Evolutionary conservation across 139 green algal species (phyloP).

Genomic region (Micromonas pusilla): DNA sequence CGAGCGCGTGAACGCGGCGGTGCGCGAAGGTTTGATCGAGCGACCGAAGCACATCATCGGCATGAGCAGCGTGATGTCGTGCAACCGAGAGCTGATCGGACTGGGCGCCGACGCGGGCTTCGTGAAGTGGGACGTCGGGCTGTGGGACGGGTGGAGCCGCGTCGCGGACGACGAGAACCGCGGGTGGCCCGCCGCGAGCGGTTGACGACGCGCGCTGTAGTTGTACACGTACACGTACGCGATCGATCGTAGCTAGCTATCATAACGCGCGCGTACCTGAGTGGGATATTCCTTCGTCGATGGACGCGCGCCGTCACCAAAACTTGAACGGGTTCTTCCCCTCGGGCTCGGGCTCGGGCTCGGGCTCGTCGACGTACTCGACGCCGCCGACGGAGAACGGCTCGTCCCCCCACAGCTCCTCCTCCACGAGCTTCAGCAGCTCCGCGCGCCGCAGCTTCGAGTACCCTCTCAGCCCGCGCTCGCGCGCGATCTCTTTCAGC

Average conservation of each 20-base stretch:
- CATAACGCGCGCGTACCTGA: too few relatives aligned
- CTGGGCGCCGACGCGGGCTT: neutral
- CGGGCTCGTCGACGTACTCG: too few relatives aligned
- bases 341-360: too few relatives aligned
- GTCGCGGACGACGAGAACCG: too few relatives aligned
- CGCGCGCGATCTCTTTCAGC: neutral
- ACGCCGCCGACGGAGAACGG: too few relatives aligned
- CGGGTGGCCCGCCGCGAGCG: too few relatives aligned
- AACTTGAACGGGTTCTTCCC: too few relatives aligned
- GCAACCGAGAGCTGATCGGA: neutral
- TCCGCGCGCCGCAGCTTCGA: neutral
- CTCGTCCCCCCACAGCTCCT: neutral
- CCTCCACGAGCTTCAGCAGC: neutral
- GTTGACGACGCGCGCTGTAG: too few relatives aligned
- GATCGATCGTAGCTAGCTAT: too few relatives aligned
- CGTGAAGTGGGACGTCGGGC: conserved; percentile 13
- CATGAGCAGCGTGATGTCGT: neutral
- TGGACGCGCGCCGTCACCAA: too few relatives aligned
- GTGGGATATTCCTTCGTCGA: too few relatives aligned
- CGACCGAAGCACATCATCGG: conserved; percentile 7
- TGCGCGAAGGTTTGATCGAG: neutral
- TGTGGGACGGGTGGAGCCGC: conserved; percentile 15
- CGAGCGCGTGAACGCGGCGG: neutral
- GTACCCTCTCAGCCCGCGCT: neutral
- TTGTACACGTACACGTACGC: too few relatives aligned